phyloP scores from a whole-genome alignment of 441 rosid genomes.

The Daphne laureola region DNA sequence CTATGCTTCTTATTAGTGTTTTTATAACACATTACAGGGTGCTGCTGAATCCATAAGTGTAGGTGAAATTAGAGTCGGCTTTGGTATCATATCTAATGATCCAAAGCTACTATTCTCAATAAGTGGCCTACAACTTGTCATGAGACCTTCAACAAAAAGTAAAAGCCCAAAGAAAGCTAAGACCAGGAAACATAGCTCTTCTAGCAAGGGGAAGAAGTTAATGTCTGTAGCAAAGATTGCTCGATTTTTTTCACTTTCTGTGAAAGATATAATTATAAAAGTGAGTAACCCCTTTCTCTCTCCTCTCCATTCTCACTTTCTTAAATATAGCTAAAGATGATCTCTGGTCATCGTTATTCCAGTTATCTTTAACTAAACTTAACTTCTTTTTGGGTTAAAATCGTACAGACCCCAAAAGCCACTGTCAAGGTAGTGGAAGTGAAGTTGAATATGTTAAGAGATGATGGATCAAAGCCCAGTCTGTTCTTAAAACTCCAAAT shows the following conservation, averaged over 20 bases:
- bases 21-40: slow-evolving; percentile 46
- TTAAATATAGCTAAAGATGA: no score
- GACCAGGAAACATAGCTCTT: slow-evolving; percentile 40
- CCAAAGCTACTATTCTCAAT: slow-evolving; percentile 73
- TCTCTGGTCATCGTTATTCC: not conserved
- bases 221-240: slow-evolving; percentile 73
- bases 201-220: slow-evolving; percentile 64
- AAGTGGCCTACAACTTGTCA: slow-evolving; percentile 64
- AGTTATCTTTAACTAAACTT: not conserved
- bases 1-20: slow-evolving; percentile 7
- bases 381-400: not conserved
- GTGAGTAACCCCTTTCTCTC: slow-evolving; percentile 26
- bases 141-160: slow-evolving; percentile 43
- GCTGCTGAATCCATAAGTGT: slow-evolving; percentile 72
- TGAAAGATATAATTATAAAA: slow-evolving; percentile 67
- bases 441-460: slow-evolving; percentile 59
- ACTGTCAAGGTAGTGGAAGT: slow-evolving; percentile 60
- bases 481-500: slow-evolving; percentile 59
- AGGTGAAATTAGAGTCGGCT: slow-evolving; percentile 80
- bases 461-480: slow-evolving; percentile 58
- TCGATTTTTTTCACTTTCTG: slow-evolving; percentile 75
- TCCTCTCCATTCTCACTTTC: no score
- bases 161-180: slow-evolving; percentile 39
- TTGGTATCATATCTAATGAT: slow-evolving; percentile 68
- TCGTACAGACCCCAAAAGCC: slow-evolving; percentile 55